Evolutionary conservation across 2,329 filamentous ascomycete species (phyloP).

Genomic region (Gliomastix tumulicola): DNA sequence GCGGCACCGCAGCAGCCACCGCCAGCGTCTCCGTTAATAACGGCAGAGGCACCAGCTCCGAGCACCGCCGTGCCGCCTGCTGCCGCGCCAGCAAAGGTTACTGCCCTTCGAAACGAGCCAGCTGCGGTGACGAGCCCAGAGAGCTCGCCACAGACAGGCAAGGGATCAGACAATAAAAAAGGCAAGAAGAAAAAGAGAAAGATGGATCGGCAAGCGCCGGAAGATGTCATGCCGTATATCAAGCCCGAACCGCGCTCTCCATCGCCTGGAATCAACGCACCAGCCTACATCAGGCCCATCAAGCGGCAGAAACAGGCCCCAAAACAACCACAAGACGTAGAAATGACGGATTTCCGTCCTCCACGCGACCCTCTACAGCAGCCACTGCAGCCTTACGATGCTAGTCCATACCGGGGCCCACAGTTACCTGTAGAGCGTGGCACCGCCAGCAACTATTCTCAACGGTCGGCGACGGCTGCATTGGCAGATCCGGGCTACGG

Average conservation of each 20-base stretch:
- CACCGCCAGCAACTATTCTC: too few relatives aligned
- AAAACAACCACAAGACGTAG: conserved; percentile 24
- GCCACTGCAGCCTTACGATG: conserved; percentile 24
- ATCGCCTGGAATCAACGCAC: conserved; percentile 48
- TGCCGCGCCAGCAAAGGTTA: conserved; percentile 42
- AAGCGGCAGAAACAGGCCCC: conserved; percentile 48
- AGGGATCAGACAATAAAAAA: conserved; percentile 40
- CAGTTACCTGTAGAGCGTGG: too few relatives aligned
- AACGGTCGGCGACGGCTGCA: conserved; percentile 12
- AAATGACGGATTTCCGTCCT: conserved; percentile 29
- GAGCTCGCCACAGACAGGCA: conserved; percentile 49
- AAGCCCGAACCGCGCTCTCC: conserved; percentile 60
- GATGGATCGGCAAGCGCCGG: conserved; percentile 40
- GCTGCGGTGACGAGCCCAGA: conserved; percentile 48
- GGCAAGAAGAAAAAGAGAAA: conserved; percentile 46
- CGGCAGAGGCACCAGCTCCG: too few relatives aligned
- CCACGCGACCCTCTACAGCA: conserved; percentile 25
- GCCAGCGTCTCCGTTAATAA: conserved; percentile 56
- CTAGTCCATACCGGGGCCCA: conserved; percentile 11
- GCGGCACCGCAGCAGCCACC: conserved; percentile 71
- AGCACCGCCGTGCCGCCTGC: too few relatives aligned
- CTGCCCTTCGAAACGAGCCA: conserved; percentile 45
- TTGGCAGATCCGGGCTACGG: conserved; percentile 20
- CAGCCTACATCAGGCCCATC: conserved; percentile 43
- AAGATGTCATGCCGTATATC: conserved; percentile 46